Base-by-base conservation (phyloP, 108 stramenopile genomes). In the Phaeodactylum tricornutum region DNA sequence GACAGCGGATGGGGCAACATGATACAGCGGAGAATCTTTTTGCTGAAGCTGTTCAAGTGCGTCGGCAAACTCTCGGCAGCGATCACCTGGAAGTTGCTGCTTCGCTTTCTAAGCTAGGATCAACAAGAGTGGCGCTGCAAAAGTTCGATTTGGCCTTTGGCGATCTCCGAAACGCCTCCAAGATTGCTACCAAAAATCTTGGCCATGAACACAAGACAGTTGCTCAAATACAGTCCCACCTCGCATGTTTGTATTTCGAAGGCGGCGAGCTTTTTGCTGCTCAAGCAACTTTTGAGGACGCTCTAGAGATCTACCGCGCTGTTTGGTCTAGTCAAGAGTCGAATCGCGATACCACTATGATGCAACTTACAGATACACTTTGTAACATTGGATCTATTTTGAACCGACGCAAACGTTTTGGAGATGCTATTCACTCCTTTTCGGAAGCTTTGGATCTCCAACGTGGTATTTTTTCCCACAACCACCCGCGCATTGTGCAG, bases 311-410 rank as follows among this genome's bases (percentile, higher is more conserved):
- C 0, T 68, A 64, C 39, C 38, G 51, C 6, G 54, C 43, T 24
- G 62, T 57, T 3, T 62, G 57, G 29, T 12, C 14, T 12, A 6
- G 28, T 2, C n/a, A n/a, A n/a, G 48, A 7, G 51, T 15, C 54
- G 43, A 29, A 35, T 8, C 11, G 62, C 47, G 32, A 33, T 40
- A 4, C n/a, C 5, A 19, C 28, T 24, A 59, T 59, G 66, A 38
- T 43, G 14, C 60, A 73, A 50, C 30, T 66, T 24, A 56, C 67
- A 1, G 73, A 74, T 25, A 58, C 53, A 3, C 46, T 74, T 8
- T 67, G 73, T 29, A 74, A 67, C 57, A 54, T 74, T 51, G 73
- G 73, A 2, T 61, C 59, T 22, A 64, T 68, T n/a, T 47, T 62
- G 28, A 64, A 60, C 39, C 57, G 56, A 33, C 67, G 61, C 28